Evolutionary conservation across 208 protist species (phyloP), one percentile per base, ranked within the genome.

Genomic region (Leishmania amazonensis): DNA sequence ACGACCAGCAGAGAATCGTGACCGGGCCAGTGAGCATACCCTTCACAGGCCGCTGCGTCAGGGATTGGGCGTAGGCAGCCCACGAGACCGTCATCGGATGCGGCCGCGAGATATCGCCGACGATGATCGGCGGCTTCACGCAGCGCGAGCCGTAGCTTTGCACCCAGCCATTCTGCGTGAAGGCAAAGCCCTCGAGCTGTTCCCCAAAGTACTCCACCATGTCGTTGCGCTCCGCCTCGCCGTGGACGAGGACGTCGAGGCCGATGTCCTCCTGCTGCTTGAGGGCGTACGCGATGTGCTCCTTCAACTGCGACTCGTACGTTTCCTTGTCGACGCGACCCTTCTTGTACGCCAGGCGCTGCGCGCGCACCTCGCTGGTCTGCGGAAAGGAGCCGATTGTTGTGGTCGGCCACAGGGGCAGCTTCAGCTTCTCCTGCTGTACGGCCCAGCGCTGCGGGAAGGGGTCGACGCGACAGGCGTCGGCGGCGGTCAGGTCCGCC

Each of bases 201-300:
- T 98, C 90, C 76, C 93, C 94, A 84, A 98, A 97, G 83, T 97
- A 97, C 84, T 98, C 93, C 35, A 98, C 96, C 96, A 98, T 98
- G 87, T 98, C 96, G 49, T 90, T 96, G 49, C 96, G 85, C 84
- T 98, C 96, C 53, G 91, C 88, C 85, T 98, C 96, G 65, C 96
- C 96, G 80, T 97, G 95, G 35, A 98, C 96, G 40, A 98, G 84
- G 15, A 98, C 89, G 85, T 98, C 96, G 11, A 98, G 79, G 67
- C 84, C 96, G 73, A 97, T 90, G 31, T 88, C 87, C 78, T 97
- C 94, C 83, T 98, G 96, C 51, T 95, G 75, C 15, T 79, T 68
- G 81, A 98, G 85, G 21, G 89, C 86, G n/a, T 87, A 78, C 85
- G 88, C 87, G 83, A 97, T 96, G 80, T 98, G 89, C n/a, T 90